A percentile compares a stretch with the other conserved stretches of the same genome.
Evolutionary conservation across 345 rosid species (phyloP).

Genomic region (Linum tenue): DNA sequence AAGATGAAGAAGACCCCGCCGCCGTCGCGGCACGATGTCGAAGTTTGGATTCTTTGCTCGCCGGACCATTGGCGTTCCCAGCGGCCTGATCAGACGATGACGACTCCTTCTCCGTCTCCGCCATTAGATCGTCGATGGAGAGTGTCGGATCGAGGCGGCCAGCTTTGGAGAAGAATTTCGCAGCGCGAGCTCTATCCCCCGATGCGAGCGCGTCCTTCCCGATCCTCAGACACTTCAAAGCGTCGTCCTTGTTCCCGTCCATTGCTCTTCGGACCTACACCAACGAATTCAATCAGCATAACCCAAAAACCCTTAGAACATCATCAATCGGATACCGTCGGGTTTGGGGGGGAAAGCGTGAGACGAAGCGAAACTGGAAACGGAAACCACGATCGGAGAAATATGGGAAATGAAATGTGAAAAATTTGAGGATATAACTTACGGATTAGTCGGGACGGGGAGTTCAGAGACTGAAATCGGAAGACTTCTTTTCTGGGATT

Average conservation of each 20-base stretch:
- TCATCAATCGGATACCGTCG: neutral
- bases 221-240: conserved; percentile 72
- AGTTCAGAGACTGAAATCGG: neutral
- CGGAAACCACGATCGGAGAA: neutral
- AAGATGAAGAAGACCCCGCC: conserved; percentile 28
- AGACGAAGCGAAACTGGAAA: neutral
- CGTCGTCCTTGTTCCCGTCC: conserved; percentile 97
- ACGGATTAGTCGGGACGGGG: neutral
- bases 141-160: conserved; percentile 85
- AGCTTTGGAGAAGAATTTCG: conserved; percentile 73
- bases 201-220: conserved; percentile 62
- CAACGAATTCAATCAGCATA: neutral
- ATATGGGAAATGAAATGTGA: neutral
- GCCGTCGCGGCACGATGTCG: conserved; percentile 42
- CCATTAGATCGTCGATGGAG: conserved; percentile 49
- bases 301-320: neutral
- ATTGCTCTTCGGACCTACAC: conserved; percentile 14
- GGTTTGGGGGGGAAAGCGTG: neutral
- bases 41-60: conserved; percentile 33
- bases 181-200: conserved; percentile 72
- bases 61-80: conserved; percentile 22
- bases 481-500: neutral
- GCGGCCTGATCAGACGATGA: conserved; percentile 11
- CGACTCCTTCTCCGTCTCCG: conserved; percentile 27
- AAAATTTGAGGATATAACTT: neutral